Evolutionary conservation across 768 basidiomycete species (phyloP).

Genomic region (Mycena vitilis): DNA sequence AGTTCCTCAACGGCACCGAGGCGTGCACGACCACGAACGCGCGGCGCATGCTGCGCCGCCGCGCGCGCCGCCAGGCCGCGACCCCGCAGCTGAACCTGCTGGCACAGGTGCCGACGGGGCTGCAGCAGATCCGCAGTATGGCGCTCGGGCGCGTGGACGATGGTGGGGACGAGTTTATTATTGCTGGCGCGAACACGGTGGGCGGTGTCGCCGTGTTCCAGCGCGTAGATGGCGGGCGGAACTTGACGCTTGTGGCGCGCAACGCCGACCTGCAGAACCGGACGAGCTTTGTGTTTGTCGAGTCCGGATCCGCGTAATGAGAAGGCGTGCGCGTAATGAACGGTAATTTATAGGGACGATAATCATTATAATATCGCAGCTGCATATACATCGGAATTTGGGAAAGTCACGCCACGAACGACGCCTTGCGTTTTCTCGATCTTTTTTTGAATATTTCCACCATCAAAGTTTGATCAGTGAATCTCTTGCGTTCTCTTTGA

Average conservation of each 20-base stretch:
- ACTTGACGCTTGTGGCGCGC: constrained; percentile 52
- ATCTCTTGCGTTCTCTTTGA: too few relatives aligned
- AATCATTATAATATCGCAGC: too few relatives aligned
- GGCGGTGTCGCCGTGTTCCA: constrained; percentile 57
- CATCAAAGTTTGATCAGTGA: too few relatives aligned
- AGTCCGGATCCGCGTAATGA: constrained; percentile 12
- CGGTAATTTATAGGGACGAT: neutral
- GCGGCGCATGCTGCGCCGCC: constrained; percentile 38
- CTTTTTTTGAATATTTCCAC: too few relatives aligned
- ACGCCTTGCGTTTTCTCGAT: too few relatives aligned
- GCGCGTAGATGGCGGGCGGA: constrained; percentile 55
- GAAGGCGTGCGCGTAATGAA: neutral
- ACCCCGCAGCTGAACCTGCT: constrained; percentile 50
- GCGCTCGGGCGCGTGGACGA: constrained; percentile 54
- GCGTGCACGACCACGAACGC: constrained; percentile 5
- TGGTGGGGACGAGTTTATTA: constrained; percentile 52
- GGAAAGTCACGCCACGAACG: too few relatives aligned
- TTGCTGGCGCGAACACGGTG: constrained; percentile 49
- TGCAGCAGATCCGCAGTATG: constrained; percentile 69
- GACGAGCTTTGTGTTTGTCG: constrained; percentile 54
- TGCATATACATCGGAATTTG: too few relatives aligned
- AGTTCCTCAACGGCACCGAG: constrained; percentile 45
- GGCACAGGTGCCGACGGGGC: constrained; percentile 64
- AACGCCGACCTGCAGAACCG: constrained; percentile 53
- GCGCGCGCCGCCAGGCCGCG: constrained; percentile 19